Evolutionary conservation across 139 green algal genomes (phyloP).

Genomic region (Micractinium conductrix): DNA sequence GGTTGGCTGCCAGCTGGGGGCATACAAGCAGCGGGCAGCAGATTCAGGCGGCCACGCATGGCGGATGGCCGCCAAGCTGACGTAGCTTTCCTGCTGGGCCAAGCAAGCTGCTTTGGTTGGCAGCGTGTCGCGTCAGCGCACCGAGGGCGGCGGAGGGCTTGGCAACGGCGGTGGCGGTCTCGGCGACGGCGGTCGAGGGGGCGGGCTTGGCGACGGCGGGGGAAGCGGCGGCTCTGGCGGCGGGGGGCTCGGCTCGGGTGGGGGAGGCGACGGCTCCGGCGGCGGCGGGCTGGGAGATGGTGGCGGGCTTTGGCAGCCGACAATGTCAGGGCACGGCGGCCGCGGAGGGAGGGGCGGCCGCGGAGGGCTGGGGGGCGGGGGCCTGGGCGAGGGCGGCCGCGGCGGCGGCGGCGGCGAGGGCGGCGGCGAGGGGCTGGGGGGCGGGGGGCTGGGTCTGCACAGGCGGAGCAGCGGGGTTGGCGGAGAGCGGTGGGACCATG

Average conservation of each 20-base stretch:
- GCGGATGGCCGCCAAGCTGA: too few species aligned
- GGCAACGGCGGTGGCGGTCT: not conserved
- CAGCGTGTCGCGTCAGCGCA: not conserved
- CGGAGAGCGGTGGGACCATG: too few species aligned
- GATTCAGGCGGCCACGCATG: too few species aligned
- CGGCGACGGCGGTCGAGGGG: not conserved
- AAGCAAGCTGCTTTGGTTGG: too few species aligned
- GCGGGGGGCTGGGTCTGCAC: not conserved
- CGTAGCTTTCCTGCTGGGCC: not conserved
- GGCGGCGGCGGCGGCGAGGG: constrained; percentile 1
- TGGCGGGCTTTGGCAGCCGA: not conserved
- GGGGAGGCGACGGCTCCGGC: not conserved
- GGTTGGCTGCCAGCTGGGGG: too few species aligned
- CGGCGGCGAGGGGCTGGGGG: not conserved
- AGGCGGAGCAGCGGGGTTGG: not conserved
- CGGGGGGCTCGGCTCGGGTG: not conserved
- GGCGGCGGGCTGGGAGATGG: not conserved
- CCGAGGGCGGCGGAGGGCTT: not conserved
- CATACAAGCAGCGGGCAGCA: too few species aligned
- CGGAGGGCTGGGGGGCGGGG: not conserved
- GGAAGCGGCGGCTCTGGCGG: not conserved
- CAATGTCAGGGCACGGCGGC: not conserved
- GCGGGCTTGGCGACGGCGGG: not conserved
- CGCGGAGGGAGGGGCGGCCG: not conserved
- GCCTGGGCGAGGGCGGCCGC: not conserved